Base-by-base conservation (phyloP, 1,284 basidiomycete species). In the Boletus sp. region DNA sequence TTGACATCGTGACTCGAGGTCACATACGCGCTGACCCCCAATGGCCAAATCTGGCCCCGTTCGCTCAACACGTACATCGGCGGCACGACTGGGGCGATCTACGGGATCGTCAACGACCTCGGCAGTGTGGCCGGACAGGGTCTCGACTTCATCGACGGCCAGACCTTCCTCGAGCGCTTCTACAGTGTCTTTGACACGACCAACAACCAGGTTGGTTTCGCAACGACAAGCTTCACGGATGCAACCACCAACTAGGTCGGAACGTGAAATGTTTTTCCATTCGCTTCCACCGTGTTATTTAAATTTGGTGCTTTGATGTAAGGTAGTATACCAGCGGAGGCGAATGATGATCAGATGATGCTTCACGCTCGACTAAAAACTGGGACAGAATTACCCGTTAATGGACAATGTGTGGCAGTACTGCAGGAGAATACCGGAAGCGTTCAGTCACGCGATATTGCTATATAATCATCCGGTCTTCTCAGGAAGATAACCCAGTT, bases 161-260 rank as follows among this genome's bases (percentile, higher is more conserved):
- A 70, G 56, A 58, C 66, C 23, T 83, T 80, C 74, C 68, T 82
- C 44, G 78, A 86, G 65, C 77, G 82, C 23, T 86, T 80, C 74
- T 85, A 84, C 66, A 74, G 75, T 22, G 80, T 83, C 27, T 84
- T 68, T 58, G 84, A 87, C 58, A 80, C 78, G 23, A 66, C 71
- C 37, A 79, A 80, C 65, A 49, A 57, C 8, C 70, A 59, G 17
- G 69, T 83, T 50, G 81, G 81, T n/a, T 73, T 83, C 45, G 80
- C 81, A 9, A 74, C 69, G 33, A 82, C 80, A 3, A 52, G 67
- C 3, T 77, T 71, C 68, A 84, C 82, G n/a, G 57, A 47, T 22
- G 69, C 80, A n/a, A 81, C 72, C 27, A 70, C 68, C 49, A 84
- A 84, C 66, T 82, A 66, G 67, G 35, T 9, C 12, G 25, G 44